Conservation (phyloP, 805 yeast species). For the Wickerhamiella vanderwaltii region DNA sequence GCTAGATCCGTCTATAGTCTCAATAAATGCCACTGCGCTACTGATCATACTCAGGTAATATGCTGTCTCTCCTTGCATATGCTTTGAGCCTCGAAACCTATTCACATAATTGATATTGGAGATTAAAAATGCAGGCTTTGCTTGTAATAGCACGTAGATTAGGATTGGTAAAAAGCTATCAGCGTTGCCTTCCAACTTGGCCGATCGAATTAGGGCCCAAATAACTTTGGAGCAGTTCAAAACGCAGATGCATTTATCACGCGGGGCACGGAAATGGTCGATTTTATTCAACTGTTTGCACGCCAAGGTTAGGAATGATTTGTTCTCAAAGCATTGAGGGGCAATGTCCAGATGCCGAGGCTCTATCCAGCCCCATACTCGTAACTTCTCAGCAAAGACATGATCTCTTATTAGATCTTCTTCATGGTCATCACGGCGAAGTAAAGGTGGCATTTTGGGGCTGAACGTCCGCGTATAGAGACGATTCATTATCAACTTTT, state of each 20-base stretch:
- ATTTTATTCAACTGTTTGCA: slow-evolving; percentile 64
- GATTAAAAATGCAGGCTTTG: slow-evolving; percentile 50
- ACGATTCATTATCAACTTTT: slow-evolving; percentile 82
- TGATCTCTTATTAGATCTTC: slow-evolving; percentile 54
- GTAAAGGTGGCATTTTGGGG: slow-evolving; percentile 44
- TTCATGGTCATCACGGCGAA: slow-evolving; percentile 42
- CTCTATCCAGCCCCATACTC: slow-evolving; percentile 58
- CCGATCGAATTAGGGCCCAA: slow-evolving; percentile 68
- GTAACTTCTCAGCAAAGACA: slow-evolving; percentile 38
- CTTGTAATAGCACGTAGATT: slow-evolving; percentile 63
- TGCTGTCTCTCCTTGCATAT: slow-evolving; percentile 76
- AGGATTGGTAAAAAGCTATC: slow-evolving; percentile 87
- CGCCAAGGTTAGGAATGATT: slow-evolving; percentile 53
- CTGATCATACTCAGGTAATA: slow-evolving; percentile 84
- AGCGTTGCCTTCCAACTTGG: slow-evolving; percentile 66
- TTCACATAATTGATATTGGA: slow-evolving; percentile 80
- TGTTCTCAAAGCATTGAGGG: slow-evolving; percentile 34
- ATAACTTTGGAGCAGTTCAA: slow-evolving; percentile 87
- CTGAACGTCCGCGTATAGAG: slow-evolving; percentile 68
- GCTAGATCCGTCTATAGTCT: slow-evolving; percentile 42
- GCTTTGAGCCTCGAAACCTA: slow-evolving; percentile 62
- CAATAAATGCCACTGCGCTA: slow-evolving; percentile 75
- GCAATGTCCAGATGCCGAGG: slow-evolving; percentile 71
- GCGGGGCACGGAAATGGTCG: slow-evolving; percentile 76
- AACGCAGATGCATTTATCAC: slow-evolving; percentile 86